A percentile compares a stretch with the other conserved stretches of the same genome.
Evolutionary conservation across 2,329 filamentous ascomycete species (phyloP).

Genomic region (Alternaria postmessia): DNA sequence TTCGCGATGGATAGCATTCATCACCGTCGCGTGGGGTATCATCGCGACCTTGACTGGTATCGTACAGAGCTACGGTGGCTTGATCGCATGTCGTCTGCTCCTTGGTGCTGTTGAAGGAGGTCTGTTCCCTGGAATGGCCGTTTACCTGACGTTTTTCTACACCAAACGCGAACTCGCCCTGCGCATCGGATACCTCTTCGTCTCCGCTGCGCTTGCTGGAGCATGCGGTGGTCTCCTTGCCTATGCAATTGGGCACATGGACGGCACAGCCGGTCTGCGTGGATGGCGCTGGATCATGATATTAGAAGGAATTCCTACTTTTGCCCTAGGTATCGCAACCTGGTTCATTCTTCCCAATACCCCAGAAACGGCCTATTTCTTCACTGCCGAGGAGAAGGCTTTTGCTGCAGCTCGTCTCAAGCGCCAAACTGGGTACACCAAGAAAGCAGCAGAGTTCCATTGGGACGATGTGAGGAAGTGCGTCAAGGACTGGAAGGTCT

Average conservation of each 20-base stretch:
- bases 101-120: conserved; percentile 75
- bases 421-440: conserved; percentile 59
- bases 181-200: conserved; percentile 77
- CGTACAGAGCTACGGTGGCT: conserved; percentile 68
- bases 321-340: conserved; percentile 64
- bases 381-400: conserved; percentile 66
- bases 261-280: conserved; percentile 68
- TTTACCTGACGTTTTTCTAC: conserved; percentile 80
- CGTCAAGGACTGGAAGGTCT: conserved; percentile 79
- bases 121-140: conserved; percentile 72
- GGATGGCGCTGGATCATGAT: conserved; percentile 80
- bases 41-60: conserved; percentile 75
- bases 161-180: conserved; percentile 75
- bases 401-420: conserved; percentile 63
- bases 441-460: conserved; percentile 62
- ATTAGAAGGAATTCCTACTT: conserved; percentile 64
- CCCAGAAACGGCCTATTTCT: conserved; percentile 69
- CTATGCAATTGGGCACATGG: conserved; percentile 76
- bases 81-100: conserved; percentile 74
- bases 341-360: conserved; percentile 70
- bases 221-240: conserved; percentile 77
- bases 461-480: conserved; percentile 71
- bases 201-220: conserved; percentile 73
- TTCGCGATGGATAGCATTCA: conserved; percentile 65
- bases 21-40: conserved; percentile 65